Percentiles rank a stretch among this genome's conserved stretches.
Conservation (phyloP, 768 basidiomycete species). For the Tylopilus rubrobrunneus region DNA sequence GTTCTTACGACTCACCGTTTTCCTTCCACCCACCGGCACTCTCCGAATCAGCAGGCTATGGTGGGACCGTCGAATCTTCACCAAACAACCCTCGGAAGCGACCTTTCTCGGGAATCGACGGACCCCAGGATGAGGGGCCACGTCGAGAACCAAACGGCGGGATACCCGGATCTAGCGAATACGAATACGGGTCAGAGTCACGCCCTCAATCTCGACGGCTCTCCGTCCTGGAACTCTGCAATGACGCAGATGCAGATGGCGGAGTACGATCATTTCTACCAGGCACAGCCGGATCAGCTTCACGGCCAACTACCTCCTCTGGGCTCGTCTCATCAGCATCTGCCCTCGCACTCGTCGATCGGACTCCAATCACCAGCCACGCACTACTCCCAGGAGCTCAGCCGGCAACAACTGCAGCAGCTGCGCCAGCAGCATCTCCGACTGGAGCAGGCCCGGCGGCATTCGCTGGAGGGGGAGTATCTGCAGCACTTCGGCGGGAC, state of each 20-base stretch:
- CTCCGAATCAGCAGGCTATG: slow-evolving; percentile 33
- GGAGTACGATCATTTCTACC: slow-evolving; percentile 47
- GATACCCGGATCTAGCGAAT: slow-evolving; percentile 35
- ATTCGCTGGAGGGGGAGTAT: slow-evolving; percentile 35
- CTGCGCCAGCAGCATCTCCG: slow-evolving; percentile 34
- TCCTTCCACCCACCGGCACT: slow-evolving; percentile 69
- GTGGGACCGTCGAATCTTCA: slow-evolving; percentile 32
- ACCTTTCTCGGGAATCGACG: slow-evolving; percentile 57
- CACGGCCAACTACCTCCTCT: slow-evolving; percentile 43
- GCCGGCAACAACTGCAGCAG: slow-evolving; percentile 41
- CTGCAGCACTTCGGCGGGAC: slow-evolving; percentile 37
- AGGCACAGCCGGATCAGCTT: slow-evolving; percentile 24
- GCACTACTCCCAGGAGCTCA: slow-evolving; percentile 48
- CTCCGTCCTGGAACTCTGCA: slow-evolving; percentile 87
- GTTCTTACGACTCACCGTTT: slow-evolving; percentile 63
- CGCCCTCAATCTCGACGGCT: slow-evolving; percentile 76
- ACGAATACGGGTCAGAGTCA: slow-evolving; percentile 71
- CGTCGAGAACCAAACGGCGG: slow-evolving; percentile 35
- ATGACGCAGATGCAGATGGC: slow-evolving; percentile 54
- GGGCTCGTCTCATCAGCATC: slow-evolving; percentile 46
- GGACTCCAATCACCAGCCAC: slow-evolving; percentile 30
- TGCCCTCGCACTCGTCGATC: slow-evolving; percentile 51
- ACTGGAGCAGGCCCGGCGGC: slow-evolving; percentile 31
- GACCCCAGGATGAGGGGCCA: slow-evolving; percentile 37
- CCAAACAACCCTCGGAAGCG: slow-evolving; percentile 56